Percentiles rank a stretch among this genome's conserved stretches.
These are phyloP conservation scores for Boletus subcaerulescens DNA, from an alignment of 768 basidiomycete species.

Conservation along the genomic window DNA sequence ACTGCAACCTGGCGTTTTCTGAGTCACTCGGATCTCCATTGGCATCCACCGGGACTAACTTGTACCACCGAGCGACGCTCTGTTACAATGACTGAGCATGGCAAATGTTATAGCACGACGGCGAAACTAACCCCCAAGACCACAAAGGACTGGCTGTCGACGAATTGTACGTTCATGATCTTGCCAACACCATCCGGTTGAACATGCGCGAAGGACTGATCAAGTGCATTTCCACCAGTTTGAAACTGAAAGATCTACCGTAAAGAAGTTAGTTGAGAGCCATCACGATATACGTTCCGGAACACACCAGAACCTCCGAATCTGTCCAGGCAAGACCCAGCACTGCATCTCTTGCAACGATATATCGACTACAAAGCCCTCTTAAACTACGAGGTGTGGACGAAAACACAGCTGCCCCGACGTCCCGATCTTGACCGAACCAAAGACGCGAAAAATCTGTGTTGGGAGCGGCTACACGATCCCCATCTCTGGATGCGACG, in stretches of 20 bases:
- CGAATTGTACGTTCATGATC: slow-evolving; percentile 20
- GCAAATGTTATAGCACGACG: background rate
- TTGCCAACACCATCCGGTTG: slow-evolving; percentile 20
- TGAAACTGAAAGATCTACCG: slow-evolving; percentile 23
- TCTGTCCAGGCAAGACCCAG: slow-evolving; percentile 50
- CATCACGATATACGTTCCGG: background rate
- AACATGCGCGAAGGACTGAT: slow-evolving; percentile 9
- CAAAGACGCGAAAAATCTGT: slow-evolving; percentile 20
- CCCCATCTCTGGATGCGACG: slow-evolving; percentile 24
- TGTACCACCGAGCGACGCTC: slow-evolving; percentile 22
- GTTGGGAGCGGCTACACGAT: slow-evolving; percentile 28
- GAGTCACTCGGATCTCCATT: slow-evolving; percentile 6
- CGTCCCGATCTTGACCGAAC: slow-evolving; percentile 24
- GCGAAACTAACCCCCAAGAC: slow-evolving; percentile 25
- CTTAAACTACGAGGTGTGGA: slow-evolving; percentile 7
- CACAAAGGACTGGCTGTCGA: slow-evolving; percentile 21
- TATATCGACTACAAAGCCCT: slow-evolving; percentile 22
- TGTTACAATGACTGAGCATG: slow-evolving; percentile 7
- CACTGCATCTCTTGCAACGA: slow-evolving; percentile 26
- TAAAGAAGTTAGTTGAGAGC: background rate
- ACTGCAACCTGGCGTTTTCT: slow-evolving; percentile 17
- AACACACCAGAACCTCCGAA: slow-evolving; percentile 28
- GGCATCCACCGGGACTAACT: slow-evolving; percentile 8
- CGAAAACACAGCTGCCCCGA: slow-evolving; percentile 15
- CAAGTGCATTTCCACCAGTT: background rate